These are phyloP conservation scores for Cladosporium sp. DNA, from an alignment of 2,329 filamentous ascomycete species.

Conservation along the genomic window DNA sequence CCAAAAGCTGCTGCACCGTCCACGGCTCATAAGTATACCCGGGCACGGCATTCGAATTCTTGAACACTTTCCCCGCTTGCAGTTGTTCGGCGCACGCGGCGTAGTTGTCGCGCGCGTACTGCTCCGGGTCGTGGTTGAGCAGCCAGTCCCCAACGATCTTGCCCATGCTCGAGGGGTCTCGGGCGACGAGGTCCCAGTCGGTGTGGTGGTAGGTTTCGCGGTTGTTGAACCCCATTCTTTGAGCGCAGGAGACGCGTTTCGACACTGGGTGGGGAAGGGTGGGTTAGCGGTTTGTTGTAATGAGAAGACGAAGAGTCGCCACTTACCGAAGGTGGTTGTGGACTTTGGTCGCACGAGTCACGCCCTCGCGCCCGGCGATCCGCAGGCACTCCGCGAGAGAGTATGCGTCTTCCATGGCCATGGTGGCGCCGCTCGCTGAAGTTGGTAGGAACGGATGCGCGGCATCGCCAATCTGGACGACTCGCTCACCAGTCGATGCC, in stretches of 20 bases:
- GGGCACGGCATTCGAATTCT: background rate
- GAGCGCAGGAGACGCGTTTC: background rate
- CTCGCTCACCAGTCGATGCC: slow-evolving; percentile 49
- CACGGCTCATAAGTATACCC: background rate
- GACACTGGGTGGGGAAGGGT: background rate
- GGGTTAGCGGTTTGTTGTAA: background rate
- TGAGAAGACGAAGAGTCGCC: no score
- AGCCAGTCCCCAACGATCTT: slow-evolving; percentile 43
- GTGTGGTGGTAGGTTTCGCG: slow-evolving; percentile 52
- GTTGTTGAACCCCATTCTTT: slow-evolving; percentile 20
- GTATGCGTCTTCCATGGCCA: slow-evolving; percentile 67
- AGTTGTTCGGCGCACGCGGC: background rate
- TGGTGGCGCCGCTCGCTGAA: slow-evolving; percentile 61
- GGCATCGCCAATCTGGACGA: slow-evolving; percentile 65
- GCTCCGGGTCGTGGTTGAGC: background rate
- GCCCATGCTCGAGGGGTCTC: slow-evolving; percentile 48
- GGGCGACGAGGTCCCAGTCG: slow-evolving; percentile 48
- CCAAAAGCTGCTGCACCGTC: background rate
- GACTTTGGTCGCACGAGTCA: background rate
- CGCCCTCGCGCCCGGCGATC: slow-evolving; percentile 35
- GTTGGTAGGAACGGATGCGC: slow-evolving; percentile 68
- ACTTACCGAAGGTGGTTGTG: background rate
- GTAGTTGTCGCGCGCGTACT: background rate
- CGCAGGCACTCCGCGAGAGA: slow-evolving; percentile 53
- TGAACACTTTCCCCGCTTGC: background rate